Evolutionary conservation across 176 grass and related monocot genomes (phyloP).

Genomic region (Musa acuminata): DNA sequence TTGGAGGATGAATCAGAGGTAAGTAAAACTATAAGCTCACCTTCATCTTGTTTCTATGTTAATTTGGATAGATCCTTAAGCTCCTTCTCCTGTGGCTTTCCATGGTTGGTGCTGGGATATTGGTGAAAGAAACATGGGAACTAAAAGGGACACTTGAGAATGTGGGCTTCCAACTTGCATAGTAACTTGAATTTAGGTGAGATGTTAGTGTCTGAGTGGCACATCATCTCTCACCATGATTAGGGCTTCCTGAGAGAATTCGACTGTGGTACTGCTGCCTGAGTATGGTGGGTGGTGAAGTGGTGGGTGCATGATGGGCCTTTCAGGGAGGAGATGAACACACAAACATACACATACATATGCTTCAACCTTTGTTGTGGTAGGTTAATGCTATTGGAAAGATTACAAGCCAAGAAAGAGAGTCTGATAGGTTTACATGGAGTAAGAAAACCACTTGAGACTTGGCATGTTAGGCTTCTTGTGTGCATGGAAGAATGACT

Average conservation of each 20-base stretch:
- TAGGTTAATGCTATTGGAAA: constrained; percentile 9
- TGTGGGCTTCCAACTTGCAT: constrained; percentile 9
- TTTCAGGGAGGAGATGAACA: constrained; percentile 11
- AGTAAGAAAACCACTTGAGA: too few relatives aligned
- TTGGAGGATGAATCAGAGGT: constrained; percentile 42
- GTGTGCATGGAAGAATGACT: too few relatives aligned
- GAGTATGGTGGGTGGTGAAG: constrained; percentile 3
- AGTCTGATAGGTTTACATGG: too few relatives aligned
- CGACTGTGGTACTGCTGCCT: constrained; percentile 15
- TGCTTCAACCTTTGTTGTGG: constrained; percentile 7
- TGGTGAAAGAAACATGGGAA: constrained; percentile 39
- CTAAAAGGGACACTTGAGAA: constrained; percentile 17
- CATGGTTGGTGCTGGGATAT: constrained; percentile 1
- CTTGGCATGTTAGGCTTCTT: too few relatives aligned
- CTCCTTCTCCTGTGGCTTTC: background rate
- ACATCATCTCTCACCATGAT: constrained; percentile 38
- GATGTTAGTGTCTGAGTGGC: constrained; percentile 31
- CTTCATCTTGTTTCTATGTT: background rate
- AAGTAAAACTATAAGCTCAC: background rate
- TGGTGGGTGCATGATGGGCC: background rate
- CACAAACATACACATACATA: background rate
- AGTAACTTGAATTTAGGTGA: constrained; percentile 25
- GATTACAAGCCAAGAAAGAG: constrained; percentile 13
- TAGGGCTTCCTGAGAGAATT: constrained; percentile 19
- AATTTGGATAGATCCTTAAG: background rate